A percentile compares a stretch with the other conserved stretches of the same genome.
phyloP scores from a whole-genome alignment of 768 basidiomycete genomes.

The Lactifluus piperatus region DNA sequence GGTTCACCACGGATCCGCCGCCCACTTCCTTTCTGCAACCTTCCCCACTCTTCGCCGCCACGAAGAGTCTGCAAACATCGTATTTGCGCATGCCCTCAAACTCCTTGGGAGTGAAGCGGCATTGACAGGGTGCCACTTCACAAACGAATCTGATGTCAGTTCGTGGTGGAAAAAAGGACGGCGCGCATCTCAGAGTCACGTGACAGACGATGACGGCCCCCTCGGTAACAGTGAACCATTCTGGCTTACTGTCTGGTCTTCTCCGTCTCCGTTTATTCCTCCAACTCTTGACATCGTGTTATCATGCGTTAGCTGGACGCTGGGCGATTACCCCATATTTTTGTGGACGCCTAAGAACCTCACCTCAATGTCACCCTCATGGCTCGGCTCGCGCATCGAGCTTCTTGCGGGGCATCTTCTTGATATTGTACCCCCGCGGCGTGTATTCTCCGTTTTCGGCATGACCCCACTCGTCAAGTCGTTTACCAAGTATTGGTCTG shows the following conservation, averaged over 20 bases:
- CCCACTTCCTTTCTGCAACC: constrained; percentile 34
- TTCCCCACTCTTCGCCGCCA: constrained; percentile 36
- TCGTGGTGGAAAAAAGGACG: constrained; percentile 23
- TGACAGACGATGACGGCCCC: not conserved
- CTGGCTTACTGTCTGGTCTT: constrained; percentile 45
- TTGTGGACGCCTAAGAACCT: constrained; percentile 35
- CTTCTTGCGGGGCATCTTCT: constrained; percentile 32
- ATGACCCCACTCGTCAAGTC: constrained; percentile 32
- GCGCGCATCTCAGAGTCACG: constrained; percentile 21
- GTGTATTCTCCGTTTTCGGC: constrained; percentile 47
- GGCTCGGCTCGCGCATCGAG: constrained; percentile 30
- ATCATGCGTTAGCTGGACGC: constrained; percentile 37
- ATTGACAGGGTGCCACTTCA: constrained; percentile 32
- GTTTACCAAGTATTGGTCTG: constrained; percentile 39
- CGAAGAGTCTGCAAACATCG: constrained; percentile 44
- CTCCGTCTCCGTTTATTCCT: constrained; percentile 23
- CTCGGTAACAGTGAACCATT: constrained; percentile 25
- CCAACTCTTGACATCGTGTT: constrained; percentile 36
- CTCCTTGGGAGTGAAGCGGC: constrained; percentile 32
- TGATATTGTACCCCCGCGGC: constrained; percentile 32
- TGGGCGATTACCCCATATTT: constrained; percentile 46
- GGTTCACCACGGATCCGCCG: constrained; percentile 33
- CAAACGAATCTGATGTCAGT: constrained; percentile 28
- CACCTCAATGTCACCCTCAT: constrained; percentile 24
- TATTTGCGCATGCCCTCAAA: constrained; percentile 43